Base-by-base conservation (phyloP, 2,329 filamentous ascomycete species). In the Neonectria punicea region DNA sequence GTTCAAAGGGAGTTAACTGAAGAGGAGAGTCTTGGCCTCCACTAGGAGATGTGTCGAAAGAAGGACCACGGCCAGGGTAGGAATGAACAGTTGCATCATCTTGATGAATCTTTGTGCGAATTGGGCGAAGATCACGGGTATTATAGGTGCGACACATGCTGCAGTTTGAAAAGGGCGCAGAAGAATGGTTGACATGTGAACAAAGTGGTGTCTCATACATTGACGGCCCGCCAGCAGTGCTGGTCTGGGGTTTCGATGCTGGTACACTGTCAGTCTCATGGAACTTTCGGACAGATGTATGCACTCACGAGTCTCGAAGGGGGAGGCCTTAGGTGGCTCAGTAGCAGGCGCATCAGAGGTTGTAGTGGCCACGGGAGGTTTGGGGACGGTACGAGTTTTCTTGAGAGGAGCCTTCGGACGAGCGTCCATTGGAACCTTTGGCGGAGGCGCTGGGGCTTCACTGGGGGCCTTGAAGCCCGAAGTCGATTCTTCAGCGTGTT, bases 151-250 rank as follows among this genome's bases (percentile, higher is more conserved):
- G 46, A 67, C 56, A 66, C 53, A 67, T 56, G 60, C 57, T 59
- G 61, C 49, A 67, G 30, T 58, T 65, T 62, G 54, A 64, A 61
- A 49, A 63, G 47, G 59, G 43, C 13, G 63, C 41, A 58, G 53
- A 30, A 50, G 53, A 53, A 53, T 65, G 54, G 13, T 66, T 66
- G 54, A 59, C 50, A 61, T 66, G 65, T 61, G 75, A 67, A 65
- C 53, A 66, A 68, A 61, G 66, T 68, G 64, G 44, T 63, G 65
- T 63, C 71, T 69, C 85, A 80, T 87, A 87, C 85, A 85, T 82
- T 80, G 83, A 82, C 67, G 81, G 78, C 44, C 76, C 76, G 32
- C 75, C 74, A 41, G 66, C 51, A 13, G 56, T 66, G 25, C 64
- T 63, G 25, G 58, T 57, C 13, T 53, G 58, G 46, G 67, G 50